Percentiles rank a stretch among this genome's conserved stretches.
phyloP scores from a whole-genome alignment of 2,329 filamentous ascomycete genomes.

The Geoglossum cookeanum region DNA sequence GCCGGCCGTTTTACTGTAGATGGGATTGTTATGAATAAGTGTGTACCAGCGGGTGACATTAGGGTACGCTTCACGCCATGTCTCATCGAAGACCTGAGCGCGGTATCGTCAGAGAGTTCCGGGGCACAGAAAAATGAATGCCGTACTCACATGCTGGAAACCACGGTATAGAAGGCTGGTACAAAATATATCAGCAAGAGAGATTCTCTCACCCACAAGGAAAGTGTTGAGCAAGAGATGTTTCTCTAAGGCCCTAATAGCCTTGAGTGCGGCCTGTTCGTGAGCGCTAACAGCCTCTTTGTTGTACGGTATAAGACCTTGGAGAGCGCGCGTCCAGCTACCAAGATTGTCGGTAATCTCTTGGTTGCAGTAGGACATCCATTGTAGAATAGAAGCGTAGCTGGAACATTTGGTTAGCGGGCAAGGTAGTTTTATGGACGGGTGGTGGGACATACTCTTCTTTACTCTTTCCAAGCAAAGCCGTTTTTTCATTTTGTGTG shows the following conservation, averaged over 20 bases:
- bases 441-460: constrained; percentile 48
- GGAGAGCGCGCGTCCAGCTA: constrained; percentile 71
- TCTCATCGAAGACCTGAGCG: constrained; percentile 58
- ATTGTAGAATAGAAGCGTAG: constrained; percentile 91
- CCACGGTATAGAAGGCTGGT: constrained; percentile 63
- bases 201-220: constrained; percentile 94
- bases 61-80: constrained; percentile 67
- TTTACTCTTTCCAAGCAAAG: constrained; percentile 98
- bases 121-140: background rate
- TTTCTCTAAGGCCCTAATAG: constrained; percentile 56
- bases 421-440: background rate
- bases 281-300: constrained; percentile 87
- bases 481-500: constrained; percentile 99
- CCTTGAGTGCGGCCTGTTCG: constrained; percentile 48
- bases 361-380: constrained; percentile 91
- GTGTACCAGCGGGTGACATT: constrained; percentile 85
- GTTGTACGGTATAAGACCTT: constrained; percentile 76
- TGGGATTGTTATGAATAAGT: constrained; percentile 81
- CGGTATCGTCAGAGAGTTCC: background rate
- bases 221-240: constrained; percentile 88
- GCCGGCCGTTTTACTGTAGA: constrained; percentile 64
- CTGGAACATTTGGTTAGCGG: constrained; percentile 22
- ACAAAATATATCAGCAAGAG: constrained; percentile 82
- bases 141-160: constrained; percentile 50
- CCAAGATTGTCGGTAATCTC: constrained; percentile 60